Percentiles rank a stretch among this genome's conserved stretches.
Conservation (phyloP, 2,329 filamentous ascomycete genomes). For the Sphaerulina vaccinii region DNA sequence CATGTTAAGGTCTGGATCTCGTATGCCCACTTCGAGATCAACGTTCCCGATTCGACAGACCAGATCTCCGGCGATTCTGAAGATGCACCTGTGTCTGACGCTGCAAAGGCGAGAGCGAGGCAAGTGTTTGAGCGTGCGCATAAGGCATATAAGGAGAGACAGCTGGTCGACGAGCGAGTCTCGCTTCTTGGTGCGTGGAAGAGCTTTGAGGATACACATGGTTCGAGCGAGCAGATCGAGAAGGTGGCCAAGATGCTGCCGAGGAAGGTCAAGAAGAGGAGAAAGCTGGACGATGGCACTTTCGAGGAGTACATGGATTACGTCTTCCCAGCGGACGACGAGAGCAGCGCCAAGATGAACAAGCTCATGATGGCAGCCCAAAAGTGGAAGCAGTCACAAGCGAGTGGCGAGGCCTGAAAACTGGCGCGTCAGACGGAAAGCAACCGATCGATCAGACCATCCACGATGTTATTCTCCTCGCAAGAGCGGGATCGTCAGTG, state of each 20-base stretch:
- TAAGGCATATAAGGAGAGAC: conserved; percentile 81
- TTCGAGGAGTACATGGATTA: conserved; percentile 98
- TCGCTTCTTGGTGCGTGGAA: conserved; percentile 89
- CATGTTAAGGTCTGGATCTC: conserved; percentile 99
- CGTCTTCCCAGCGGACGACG: conserved; percentile 92
- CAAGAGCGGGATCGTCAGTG: background rate
- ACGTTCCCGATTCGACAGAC: conserved; percentile 69
- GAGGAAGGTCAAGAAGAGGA: conserved; percentile 83
- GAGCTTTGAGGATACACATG: conserved; percentile 85
- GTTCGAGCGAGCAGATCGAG: conserved; percentile 70
- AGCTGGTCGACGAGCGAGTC: conserved; percentile 91
- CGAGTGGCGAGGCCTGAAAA: background rate
- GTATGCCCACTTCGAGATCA: conserved; percentile 97
- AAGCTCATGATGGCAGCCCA: conserved; percentile 82
- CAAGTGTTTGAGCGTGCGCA: conserved; percentile 82
- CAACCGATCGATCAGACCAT: background rate
- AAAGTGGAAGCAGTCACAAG: conserved; percentile 67
- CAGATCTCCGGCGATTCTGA: conserved; percentile 52
- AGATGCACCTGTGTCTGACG: conserved; percentile 67
- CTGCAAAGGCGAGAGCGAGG: conserved; percentile 78
- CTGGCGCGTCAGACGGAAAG: background rate
- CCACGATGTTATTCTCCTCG: background rate
- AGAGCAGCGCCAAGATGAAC: conserved; percentile 68
- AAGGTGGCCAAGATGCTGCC: conserved; percentile 93
- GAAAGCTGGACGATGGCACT: conserved; percentile 85